phyloP scores from a whole-genome alignment of 805 yeast species.

The Candida palmyrensis region DNA sequence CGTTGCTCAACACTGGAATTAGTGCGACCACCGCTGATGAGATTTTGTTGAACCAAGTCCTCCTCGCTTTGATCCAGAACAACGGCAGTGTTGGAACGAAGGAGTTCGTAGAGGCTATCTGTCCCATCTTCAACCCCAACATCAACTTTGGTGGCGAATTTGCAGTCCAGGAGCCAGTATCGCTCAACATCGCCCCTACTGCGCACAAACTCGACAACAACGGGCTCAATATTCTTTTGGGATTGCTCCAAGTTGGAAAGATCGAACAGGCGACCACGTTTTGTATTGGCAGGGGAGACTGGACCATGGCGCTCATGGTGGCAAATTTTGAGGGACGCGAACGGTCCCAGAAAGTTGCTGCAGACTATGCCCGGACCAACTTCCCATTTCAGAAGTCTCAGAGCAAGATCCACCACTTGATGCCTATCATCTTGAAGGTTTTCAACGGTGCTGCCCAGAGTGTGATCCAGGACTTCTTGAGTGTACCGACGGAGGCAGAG shows the following conservation, averaged over 20 bases:
- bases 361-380: slow-evolving; percentile 49
- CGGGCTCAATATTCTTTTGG: slow-evolving; percentile 28
- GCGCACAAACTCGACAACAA: slow-evolving; percentile 38
- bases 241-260: slow-evolving; percentile 54
- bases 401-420: slow-evolving; percentile 35
- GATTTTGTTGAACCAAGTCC: slow-evolving; percentile 25
- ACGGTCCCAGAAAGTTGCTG: slow-evolving; percentile 52
- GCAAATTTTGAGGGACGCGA: slow-evolving; percentile 63
- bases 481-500: slow-evolving; percentile 34
- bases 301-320: slow-evolving; percentile 71
- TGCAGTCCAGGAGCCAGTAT: slow-evolving; percentile 11
- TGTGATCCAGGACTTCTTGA: slow-evolving; percentile 46
- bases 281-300: slow-evolving; percentile 61
- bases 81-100: slow-evolving; percentile 27
- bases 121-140: slow-evolving; percentile 39
- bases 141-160: slow-evolving; percentile 28
- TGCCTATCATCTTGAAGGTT: slow-evolving; percentile 58
- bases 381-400: slow-evolving; percentile 36
- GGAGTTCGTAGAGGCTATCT: slow-evolving; percentile 26
- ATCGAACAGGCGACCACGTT: slow-evolving; percentile 59
- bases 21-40: slow-evolving; percentile 14
- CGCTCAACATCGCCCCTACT: slow-evolving; percentile 22
- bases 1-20: slow-evolving; percentile 8
- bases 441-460: slow-evolving; percentile 56
- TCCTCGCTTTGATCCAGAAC: slow-evolving; percentile 18